Conservation (phyloP, 164 flowering plant genomes). For the Piper longum region DNA sequence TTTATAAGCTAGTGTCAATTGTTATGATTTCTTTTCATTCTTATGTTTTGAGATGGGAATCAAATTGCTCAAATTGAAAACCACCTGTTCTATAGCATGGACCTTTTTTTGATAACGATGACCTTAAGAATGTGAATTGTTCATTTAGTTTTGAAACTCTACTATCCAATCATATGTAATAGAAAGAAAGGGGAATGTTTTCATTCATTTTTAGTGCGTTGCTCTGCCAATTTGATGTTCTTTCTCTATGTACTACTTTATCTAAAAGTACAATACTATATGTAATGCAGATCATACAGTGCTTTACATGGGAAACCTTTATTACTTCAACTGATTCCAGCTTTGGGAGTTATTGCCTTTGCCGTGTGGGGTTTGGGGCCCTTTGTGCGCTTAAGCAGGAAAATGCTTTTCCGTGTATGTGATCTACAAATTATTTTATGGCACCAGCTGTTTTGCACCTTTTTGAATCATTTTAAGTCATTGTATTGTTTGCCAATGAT, state of each 20-base stretch:
- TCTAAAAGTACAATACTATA: not conserved
- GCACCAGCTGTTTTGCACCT: not conserved
- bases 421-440: not conserved
- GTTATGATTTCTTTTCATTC: not conserved
- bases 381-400: constrained; percentile 47
- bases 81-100: too few relatives aligned
- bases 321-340: constrained; percentile 48
- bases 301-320: constrained; percentile 34
- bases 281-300: constrained; percentile 41
- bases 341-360: constrained; percentile 52
- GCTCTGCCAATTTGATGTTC: too few relatives aligned
- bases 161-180: too few relatives aligned
- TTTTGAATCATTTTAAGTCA: not conserved
- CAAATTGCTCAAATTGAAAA: too few relatives aligned
- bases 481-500: not conserved
- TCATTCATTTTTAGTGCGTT: too few relatives aligned
- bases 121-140: too few relatives aligned
- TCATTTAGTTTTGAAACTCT: too few relatives aligned
- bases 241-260: too few relatives aligned
- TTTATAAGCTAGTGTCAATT: not conserved
- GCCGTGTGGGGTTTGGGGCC: constrained; percentile 78
- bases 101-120: too few relatives aligned
- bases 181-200: too few relatives aligned
- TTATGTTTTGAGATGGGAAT: not conserved
- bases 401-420: constrained; percentile 43